These are phyloP conservation scores for Amanita subjunquillea DNA, from an alignment of 768 basidiomycete species.

Conservation along the genomic window DNA sequence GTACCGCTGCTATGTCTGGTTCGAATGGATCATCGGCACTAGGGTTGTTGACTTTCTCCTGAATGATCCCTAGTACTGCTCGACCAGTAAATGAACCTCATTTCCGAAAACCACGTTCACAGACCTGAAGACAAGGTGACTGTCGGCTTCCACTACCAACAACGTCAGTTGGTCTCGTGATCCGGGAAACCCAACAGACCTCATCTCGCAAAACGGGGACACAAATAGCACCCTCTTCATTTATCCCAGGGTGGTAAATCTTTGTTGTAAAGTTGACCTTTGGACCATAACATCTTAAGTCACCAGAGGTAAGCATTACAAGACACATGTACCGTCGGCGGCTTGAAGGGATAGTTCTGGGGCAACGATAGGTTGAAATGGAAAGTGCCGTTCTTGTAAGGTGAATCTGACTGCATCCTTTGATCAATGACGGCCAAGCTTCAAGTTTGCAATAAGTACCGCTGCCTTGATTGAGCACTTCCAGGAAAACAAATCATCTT, in stretches of 20 bases:
- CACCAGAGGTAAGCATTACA: slow-evolving; percentile 1
- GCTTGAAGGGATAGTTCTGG: slow-evolving; percentile 79
- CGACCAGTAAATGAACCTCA: background rate
- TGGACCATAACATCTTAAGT: slow-evolving; percentile 8
- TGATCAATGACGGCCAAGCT: slow-evolving; percentile 1
- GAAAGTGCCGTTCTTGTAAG: slow-evolving; percentile 78
- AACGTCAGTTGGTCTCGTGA: background rate
- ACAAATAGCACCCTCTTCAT: slow-evolving; percentile 82
- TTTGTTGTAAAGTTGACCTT: slow-evolving; percentile 80
- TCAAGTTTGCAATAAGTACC: slow-evolving; percentile 29
- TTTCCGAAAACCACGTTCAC: slow-evolving; percentile 6
- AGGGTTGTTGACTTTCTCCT: slow-evolving; percentile 83
- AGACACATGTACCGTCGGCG: slow-evolving; percentile 46
- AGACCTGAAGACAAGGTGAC: slow-evolving; percentile 62
- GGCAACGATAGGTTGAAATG: slow-evolving; percentile 68
- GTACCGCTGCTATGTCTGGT: slow-evolving; percentile 75
- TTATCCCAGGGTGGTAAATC: slow-evolving; percentile 87
- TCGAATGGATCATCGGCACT: slow-evolving; percentile 85
- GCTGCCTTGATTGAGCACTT: slow-evolving; percentile 66
- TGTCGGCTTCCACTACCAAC: slow-evolving; percentile 72
- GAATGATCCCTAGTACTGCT: slow-evolving; percentile 62
- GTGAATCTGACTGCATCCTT: slow-evolving; percentile 51
- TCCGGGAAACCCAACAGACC: slow-evolving; percentile 27
- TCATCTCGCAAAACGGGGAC: slow-evolving; percentile 79
- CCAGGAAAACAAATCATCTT: slow-evolving; percentile 72